Evolutionary conservation across 2,329 filamentous ascomycete genomes (phyloP), one percentile per base, ranked within the genome.

Genomic region (Colletotrichum tabaci): DNA sequence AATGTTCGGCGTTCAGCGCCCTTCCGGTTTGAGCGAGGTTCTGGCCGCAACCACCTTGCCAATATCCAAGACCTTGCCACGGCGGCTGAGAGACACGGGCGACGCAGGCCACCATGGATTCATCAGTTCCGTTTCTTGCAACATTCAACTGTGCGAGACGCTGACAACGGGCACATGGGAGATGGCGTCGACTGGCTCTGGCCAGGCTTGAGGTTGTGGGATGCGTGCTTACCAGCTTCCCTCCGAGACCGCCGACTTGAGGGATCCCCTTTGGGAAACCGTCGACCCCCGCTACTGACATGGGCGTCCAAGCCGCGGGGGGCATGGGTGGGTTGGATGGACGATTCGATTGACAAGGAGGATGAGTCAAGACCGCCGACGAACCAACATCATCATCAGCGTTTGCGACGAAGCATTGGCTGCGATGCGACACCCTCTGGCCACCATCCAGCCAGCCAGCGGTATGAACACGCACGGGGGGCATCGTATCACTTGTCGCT

Each of bases 221-320:
- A 55, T 49, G 38, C 44, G 67, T 49, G 38, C 44, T 57, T 16
- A 35, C 52, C 56, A 56, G 63, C 63, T 55, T 40, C 42, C 42
- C 63, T 67, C 67, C 63, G 63, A 67, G 49, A 69, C 67, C 61
- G 63, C 63, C 63, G 63, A 58, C 56, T 23, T 21, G 40, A 52
- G 55, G 35, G 49, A 61, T 55, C 49, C 47, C 52, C 50, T 49
- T 70, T 56, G 63, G 62, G 30, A 55, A 53, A 50, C 62, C 62
- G 47, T 64, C 49, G 61, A 64, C 16, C 57, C 61, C 61, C 40
- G 56, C 56, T 56, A 44, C 44, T n/a, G 42, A 50, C 56, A 57
- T 61, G 56, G 55, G 62, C 56, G 49, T 61, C 50, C 42, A 26
- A 67, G 56, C 67, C 63, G 67, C 50, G 63, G 63, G 67, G 64